Conservation (phyloP, 2,329 filamentous ascomycete genomes). For the Fusarium sp. region DNA sequence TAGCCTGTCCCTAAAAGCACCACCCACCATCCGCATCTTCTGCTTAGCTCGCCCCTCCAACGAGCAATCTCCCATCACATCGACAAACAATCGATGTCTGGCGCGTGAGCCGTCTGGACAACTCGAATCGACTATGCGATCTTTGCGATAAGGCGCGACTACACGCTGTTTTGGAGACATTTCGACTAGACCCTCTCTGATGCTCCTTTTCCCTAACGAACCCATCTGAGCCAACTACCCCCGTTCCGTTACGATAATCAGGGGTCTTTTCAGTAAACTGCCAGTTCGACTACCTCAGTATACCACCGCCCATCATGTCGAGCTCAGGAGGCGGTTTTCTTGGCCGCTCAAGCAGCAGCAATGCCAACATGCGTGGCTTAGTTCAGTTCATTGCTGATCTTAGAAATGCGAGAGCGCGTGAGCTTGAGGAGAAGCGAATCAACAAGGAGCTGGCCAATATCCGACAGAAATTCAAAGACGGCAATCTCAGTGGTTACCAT, state of each 20-base stretch:
- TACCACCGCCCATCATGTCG: conserved; percentile 58
- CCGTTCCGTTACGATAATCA: conserved; percentile 35
- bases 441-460: conserved; percentile 99
- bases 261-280: conserved; percentile 39
- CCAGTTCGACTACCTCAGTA: conserved; percentile 24
- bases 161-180: conserved; percentile 42
- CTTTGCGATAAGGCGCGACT: conserved; percentile 41
- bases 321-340: conserved; percentile 70
- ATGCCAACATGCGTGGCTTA: conserved; percentile 80
- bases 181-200: conserved; percentile 19
- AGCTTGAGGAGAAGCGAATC: conserved; percentile 98
- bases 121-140: conserved; percentile 49
- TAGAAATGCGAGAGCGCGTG: conserved; percentile 91
- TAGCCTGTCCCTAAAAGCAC: conserved; percentile 29
- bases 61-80: conserved; percentile 39
- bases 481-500: conserved; percentile 93
- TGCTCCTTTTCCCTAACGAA: conserved; percentile 19
- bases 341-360: conserved; percentile 72
- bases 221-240: conserved; percentile 22
- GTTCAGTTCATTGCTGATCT: conserved; percentile 99
- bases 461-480: conserved; percentile 97
- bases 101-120: conserved; percentile 43
- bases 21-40: conserved; percentile 41
- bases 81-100: conserved; percentile 45
- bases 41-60: conserved; percentile 44